A percentile compares a stretch with the other conserved stretches of the same genome.
Conservation (phyloP, 1,284 basidiomycete species). For the Agroathelia rolfsii region DNA sequence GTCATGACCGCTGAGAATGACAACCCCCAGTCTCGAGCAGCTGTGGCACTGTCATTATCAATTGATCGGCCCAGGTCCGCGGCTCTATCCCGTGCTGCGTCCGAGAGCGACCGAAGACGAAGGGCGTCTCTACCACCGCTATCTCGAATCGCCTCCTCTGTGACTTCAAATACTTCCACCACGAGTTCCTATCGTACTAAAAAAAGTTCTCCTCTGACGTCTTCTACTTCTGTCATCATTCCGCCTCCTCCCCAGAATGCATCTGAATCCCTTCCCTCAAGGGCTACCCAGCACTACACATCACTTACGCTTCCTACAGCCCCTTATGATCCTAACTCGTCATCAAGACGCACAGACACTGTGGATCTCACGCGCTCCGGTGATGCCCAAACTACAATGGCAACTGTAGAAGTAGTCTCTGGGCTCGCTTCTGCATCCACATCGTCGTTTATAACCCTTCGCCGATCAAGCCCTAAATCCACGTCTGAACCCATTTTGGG, state of each 20-base stretch:
- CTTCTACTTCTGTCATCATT: slow-evolving; percentile 13
- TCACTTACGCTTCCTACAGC: slow-evolving; percentile 63
- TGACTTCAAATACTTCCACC: slow-evolving; percentile 7
- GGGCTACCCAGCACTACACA: slow-evolving; percentile 45
- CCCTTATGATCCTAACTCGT: slow-evolving; percentile 27
- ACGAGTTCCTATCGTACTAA: slow-evolving; percentile 18
- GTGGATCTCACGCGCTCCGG: slow-evolving; percentile 68
- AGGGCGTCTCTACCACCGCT: background rate
- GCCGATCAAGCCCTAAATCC: background rate
- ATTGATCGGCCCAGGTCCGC: slow-evolving; percentile 10
- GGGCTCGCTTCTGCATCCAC: slow-evolving; percentile 32
- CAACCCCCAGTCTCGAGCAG: no score
- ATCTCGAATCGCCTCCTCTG: slow-evolving; percentile 5
- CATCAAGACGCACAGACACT: slow-evolving; percentile 28
- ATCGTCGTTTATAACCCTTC: background rate
- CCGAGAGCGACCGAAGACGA: background rate
- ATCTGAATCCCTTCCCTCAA: slow-evolving; percentile 9
- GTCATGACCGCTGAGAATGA: no score
- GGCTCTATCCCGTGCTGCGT: background rate
- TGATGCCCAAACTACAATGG: slow-evolving; percentile 78
- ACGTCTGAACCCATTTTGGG: slow-evolving; percentile 27
- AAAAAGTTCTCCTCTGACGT: slow-evolving; percentile 22
- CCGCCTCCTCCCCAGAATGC: slow-evolving; percentile 7
- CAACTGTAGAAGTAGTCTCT: slow-evolving; percentile 68
- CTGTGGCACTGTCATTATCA: no score